Evolutionary conservation across 768 basidiomycete species (phyloP).

Genomic region (Tulasnella sp.): DNA sequence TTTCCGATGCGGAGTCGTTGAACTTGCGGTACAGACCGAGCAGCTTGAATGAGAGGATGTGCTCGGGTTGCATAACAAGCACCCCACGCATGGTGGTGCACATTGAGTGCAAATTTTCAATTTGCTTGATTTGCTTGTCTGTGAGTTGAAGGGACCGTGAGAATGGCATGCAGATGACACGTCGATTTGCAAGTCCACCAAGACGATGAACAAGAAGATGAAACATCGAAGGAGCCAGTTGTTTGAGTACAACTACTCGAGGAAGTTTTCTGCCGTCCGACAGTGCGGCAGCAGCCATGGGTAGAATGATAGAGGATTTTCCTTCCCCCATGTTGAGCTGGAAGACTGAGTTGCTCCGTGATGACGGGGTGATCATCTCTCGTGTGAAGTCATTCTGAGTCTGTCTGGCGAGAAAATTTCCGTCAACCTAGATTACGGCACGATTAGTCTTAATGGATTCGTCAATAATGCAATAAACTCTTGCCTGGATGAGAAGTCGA

Average conservation of each 20-base stretch:
- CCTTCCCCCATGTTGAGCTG: constrained; percentile 52
- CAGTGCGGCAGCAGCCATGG: constrained; percentile 30
- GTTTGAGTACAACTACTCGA: constrained; percentile 39
- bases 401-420: constrained; percentile 32
- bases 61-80: constrained; percentile 41
- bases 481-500: constrained; percentile 35
- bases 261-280: constrained; percentile 34
- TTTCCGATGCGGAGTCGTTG: constrained; percentile 35
- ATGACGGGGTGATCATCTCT: constrained; percentile 36
- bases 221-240: constrained; percentile 37
- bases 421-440: constrained; percentile 32
- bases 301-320: constrained; percentile 41
- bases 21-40: constrained; percentile 33
- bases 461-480: constrained; percentile 18
- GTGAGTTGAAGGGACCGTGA: constrained; percentile 28
- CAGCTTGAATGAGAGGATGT: constrained; percentile 39
- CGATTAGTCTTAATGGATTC: not conserved
- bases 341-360: constrained; percentile 28
- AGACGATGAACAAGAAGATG: constrained; percentile 33
- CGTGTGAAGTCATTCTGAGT: constrained; percentile 34
- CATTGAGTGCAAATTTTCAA: not conserved
- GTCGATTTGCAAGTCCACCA: constrained; percentile 34
- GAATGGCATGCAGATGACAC: constrained; percentile 39
- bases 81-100: constrained; percentile 20
- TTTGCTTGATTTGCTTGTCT: not conserved